Percentiles rank a stretch among this genome's conserved stretches.
These are phyloP conservation scores for Mycena vulgaris DNA, from an alignment of 768 basidiomycete genomes.

Conservation along the genomic window DNA sequence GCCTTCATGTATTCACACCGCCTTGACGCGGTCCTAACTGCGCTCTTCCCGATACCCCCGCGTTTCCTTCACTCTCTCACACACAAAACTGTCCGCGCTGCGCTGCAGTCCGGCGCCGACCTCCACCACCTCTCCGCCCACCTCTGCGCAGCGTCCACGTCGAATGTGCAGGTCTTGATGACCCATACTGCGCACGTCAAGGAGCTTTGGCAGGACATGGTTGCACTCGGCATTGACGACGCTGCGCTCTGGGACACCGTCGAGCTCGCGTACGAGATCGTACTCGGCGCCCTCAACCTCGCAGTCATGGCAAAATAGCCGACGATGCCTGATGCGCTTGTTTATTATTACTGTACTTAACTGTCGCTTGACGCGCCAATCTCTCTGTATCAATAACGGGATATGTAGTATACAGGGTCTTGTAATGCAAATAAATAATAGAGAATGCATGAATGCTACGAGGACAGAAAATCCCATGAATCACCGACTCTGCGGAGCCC, in stretches of 20 bases:
- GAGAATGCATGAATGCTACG: neutral
- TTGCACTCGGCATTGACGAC: conserved; percentile 80
- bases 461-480: conserved; percentile 31
- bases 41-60: conserved; percentile 73
- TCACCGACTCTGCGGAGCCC: conserved; percentile 33
- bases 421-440: conserved; percentile 21
- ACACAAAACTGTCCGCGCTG: conserved; percentile 58
- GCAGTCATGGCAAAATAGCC: conserved; percentile 46
- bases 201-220: conserved; percentile 86
- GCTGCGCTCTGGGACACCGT: conserved; percentile 83
- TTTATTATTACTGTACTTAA: neutral
- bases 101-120: conserved; percentile 64
- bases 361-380: conserved; percentile 29
- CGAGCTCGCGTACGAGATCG: conserved; percentile 86
- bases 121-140: conserved; percentile 71
- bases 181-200: conserved; percentile 78
- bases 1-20: conserved; percentile 80
- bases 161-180: conserved; percentile 61
- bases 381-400: neutral
- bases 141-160: conserved; percentile 63
- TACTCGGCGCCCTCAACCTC: conserved; percentile 69
- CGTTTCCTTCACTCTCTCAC: conserved; percentile 61
- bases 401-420: conserved; percentile 7
- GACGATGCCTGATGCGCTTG: neutral
- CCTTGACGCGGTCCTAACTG: conserved; percentile 68